phyloP scores from a whole-genome alignment of 176 grass and related monocot genomes.

The Bothriochloa decipiens region DNA sequence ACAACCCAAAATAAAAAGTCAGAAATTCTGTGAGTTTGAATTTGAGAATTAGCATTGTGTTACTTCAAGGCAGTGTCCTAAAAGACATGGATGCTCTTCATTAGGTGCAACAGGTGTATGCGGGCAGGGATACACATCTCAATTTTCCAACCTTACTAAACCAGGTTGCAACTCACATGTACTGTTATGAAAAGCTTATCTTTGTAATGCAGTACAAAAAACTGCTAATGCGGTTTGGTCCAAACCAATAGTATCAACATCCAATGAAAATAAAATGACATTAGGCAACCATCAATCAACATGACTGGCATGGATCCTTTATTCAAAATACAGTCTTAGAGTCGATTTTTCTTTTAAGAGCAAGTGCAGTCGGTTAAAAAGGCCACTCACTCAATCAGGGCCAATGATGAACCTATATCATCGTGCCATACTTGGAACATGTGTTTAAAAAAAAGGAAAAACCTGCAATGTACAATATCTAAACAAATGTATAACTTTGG shows the following conservation, averaged over 20 bases:
- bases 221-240: neutral
- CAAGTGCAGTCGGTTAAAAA: neutral
- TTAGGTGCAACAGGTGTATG: neutral
- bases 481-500: neutral
- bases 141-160: conserved; percentile 4
- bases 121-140: neutral
- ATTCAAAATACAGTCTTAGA: neutral
- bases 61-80: neutral
- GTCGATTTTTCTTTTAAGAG: neutral
- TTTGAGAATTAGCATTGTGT: neutral
- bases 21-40: neutral
- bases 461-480: neutral
- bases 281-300: neutral
- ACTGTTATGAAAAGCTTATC: neutral
- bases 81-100: conserved; percentile 15
- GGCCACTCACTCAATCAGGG: neutral
- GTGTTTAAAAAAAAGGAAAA: neutral
- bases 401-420: neutral
- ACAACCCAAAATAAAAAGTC: neutral
- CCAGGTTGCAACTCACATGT: neutral
- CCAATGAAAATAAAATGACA: neutral
- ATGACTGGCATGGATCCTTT: neutral
- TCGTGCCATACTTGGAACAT: neutral
- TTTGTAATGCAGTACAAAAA: neutral
- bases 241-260: neutral